Conservation (phyloP, 768 basidiomycete species). For the Daedaleopsis nitida region DNA sequence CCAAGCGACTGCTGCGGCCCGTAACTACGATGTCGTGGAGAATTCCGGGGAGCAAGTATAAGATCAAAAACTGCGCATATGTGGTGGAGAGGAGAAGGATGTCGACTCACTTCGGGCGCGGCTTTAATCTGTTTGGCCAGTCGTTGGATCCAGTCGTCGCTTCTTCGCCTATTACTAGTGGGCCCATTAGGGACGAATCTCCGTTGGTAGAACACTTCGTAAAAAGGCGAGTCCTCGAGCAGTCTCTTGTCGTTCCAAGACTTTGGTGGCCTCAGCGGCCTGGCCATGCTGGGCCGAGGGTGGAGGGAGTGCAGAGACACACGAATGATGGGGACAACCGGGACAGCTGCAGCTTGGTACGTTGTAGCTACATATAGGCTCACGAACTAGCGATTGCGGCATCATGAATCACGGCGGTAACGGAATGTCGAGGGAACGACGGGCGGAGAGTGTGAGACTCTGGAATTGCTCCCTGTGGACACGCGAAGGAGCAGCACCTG, state of each 20-base stretch:
- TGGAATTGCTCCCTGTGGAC: too few relatives aligned
- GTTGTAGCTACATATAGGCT: too few relatives aligned
- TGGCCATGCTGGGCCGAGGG: not conserved
- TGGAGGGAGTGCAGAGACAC: not conserved
- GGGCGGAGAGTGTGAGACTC: too few relatives aligned
- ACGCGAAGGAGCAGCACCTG: too few relatives aligned
- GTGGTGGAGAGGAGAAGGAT: too few relatives aligned
- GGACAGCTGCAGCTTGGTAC: too few relatives aligned
- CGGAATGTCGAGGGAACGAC: too few relatives aligned
- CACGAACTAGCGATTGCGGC: too few relatives aligned
- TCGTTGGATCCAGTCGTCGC: slow-evolving; percentile 7
- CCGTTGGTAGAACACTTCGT: slow-evolving; percentile 12
- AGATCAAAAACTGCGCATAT: not conserved
- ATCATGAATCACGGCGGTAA: too few relatives aligned
- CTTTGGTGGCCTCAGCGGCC: slow-evolving; percentile 12
- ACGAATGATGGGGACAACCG: too few relatives aligned
- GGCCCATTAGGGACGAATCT: not conserved
- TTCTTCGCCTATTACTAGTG: not conserved
- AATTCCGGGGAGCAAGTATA: not conserved
- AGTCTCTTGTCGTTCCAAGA: slow-evolving; percentile 18
- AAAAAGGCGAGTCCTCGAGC: slow-evolving; percentile 29
- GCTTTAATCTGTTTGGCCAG: not conserved
- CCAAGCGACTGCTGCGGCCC: slow-evolving; percentile 4
- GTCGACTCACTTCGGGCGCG: not conserved
- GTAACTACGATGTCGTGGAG: not conserved